A percentile compares a stretch with the other conserved stretches of the same genome.
These are phyloP conservation scores for Pyrenula aspistea DNA, from an alignment of 495 filamentous ascomycete genomes.

Conservation along the genomic window DNA sequence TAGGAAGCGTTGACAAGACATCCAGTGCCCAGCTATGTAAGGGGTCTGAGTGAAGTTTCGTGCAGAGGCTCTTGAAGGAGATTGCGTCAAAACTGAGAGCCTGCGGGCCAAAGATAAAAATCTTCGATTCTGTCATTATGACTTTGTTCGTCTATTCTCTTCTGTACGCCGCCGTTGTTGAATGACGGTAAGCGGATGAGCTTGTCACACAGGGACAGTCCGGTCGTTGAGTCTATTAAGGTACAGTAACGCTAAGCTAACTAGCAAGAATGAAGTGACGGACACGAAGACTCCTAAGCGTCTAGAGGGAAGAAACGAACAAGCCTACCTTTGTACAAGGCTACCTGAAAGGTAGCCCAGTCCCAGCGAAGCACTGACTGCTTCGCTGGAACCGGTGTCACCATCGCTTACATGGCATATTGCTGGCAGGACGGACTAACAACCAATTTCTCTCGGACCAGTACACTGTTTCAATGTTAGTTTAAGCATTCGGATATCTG, in stretches of 20 bases:
- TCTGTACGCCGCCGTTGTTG: not conserved
- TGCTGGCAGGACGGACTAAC: not conserved
- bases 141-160: not conserved
- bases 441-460: not conserved
- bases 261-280: not conserved
- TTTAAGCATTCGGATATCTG: not conserved
- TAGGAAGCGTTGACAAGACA: conserved; percentile 12
- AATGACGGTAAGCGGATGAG: not conserved
- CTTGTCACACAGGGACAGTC: not conserved
- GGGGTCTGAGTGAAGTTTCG: conserved; percentile 12
- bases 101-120: conserved; percentile 21
- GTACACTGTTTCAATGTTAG: not conserved
- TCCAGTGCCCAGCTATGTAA: conserved; percentile 20
- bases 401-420: not conserved
- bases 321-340: not conserved
- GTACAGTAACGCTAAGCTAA: not conserved
- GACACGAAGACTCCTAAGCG: not conserved
- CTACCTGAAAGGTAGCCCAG: not conserved
- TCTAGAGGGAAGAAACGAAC: not conserved
- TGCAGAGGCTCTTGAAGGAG: conserved; percentile 12
- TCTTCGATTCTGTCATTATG: not conserved
- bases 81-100: conserved; percentile 19
- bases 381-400: not conserved
- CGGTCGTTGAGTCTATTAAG: not conserved
- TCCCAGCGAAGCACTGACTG: not conserved